These are phyloP conservation scores for Phytophthora pini DNA, from an alignment of 352 stramenopile genomes.

Conservation along the genomic window DNA sequence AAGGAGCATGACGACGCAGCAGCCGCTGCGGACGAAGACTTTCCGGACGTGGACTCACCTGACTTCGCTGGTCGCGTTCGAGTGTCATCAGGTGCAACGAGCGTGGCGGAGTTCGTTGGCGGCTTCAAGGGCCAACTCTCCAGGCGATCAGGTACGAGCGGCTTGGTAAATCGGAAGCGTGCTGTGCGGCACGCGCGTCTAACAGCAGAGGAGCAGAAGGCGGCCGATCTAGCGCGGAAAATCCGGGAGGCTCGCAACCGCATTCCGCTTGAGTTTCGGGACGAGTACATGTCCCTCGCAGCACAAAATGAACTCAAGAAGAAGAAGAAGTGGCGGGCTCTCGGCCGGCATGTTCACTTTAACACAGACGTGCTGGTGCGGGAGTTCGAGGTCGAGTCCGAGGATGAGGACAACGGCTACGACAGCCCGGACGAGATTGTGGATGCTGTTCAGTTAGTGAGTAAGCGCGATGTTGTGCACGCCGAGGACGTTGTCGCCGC, in stretches of 20 bases:
- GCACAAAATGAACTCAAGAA: constrained; percentile 40
- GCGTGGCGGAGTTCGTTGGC: constrained; percentile 70
- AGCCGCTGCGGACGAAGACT: constrained; percentile 17
- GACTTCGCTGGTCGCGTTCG: constrained; percentile 44
- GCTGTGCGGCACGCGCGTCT: constrained; percentile 53
- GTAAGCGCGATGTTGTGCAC: constrained; percentile 41
- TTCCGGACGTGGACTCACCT: constrained; percentile 26
- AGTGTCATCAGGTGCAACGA: constrained; percentile 51
- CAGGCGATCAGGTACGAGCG: constrained; percentile 40
- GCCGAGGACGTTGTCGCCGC: constrained; percentile 41
- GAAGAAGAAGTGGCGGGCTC: constrained; percentile 41
- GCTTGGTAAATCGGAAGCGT: constrained; percentile 53
- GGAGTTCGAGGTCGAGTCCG: constrained; percentile 70
- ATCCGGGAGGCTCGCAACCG: constrained; percentile 58
- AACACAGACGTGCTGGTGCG: constrained; percentile 47
- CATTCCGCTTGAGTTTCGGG: constrained; percentile 65
- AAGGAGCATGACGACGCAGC: constrained; percentile 25
- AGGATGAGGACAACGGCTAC: constrained; percentile 52
- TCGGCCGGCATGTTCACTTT: constrained; percentile 51
- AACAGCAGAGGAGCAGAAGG: constrained; percentile 48
- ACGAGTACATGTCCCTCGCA: constrained; percentile 42
- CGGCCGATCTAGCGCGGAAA: constrained; percentile 49
- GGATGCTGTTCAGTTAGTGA: constrained; percentile 50
- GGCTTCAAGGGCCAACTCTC: constrained; percentile 67
- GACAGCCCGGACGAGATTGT: constrained; percentile 52